These are phyloP conservation scores for Trametes gibbosa DNA, from an alignment of 768 basidiomycete genomes.

Conservation along the genomic window DNA sequence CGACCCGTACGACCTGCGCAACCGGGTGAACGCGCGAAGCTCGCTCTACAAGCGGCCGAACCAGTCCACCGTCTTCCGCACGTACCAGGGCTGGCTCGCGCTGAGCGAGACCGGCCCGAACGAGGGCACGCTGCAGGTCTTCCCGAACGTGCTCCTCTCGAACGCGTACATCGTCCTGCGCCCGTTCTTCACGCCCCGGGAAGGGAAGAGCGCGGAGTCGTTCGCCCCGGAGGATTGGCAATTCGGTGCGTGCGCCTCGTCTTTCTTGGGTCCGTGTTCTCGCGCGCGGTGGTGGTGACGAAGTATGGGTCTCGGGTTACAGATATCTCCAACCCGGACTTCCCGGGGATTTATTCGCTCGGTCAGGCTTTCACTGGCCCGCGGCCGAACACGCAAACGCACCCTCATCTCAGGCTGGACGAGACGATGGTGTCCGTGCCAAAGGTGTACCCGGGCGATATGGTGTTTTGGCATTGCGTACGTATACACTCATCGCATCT, in stretches of 20 bases:
- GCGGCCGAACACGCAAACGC: constrained; percentile 48
- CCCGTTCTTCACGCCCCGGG: constrained; percentile 66
- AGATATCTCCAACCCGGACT: constrained; percentile 32
- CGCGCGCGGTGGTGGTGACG: not conserved
- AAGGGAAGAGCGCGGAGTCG: constrained; percentile 31
- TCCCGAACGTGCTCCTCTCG: constrained; percentile 61
- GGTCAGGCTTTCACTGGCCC: constrained; percentile 37
- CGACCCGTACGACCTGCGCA: constrained; percentile 63
- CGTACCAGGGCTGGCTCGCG: constrained; percentile 79
- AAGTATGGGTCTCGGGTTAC: not conserved
- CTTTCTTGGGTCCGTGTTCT: not conserved
- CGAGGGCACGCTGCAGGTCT: constrained; percentile 68
- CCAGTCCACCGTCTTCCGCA: constrained; percentile 39
- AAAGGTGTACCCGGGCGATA: constrained; percentile 70
- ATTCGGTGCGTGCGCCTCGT: constrained; percentile 11
- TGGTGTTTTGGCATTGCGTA: constrained; percentile 76
- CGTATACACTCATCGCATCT: constrained; percentile 6
- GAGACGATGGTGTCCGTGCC: constrained; percentile 71
- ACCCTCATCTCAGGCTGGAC: constrained; percentile 66
- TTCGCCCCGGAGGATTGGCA: constrained; percentile 28
- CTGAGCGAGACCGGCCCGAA: constrained; percentile 67
- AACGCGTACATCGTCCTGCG: constrained; percentile 73
- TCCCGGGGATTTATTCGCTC: constrained; percentile 33
- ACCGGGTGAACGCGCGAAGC: constrained; percentile 56
- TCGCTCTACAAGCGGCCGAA: constrained; percentile 60